Evolutionary conservation across 2,329 filamentous ascomycete species (phyloP).

Genomic region (Sphaerulina vaccinii): DNA sequence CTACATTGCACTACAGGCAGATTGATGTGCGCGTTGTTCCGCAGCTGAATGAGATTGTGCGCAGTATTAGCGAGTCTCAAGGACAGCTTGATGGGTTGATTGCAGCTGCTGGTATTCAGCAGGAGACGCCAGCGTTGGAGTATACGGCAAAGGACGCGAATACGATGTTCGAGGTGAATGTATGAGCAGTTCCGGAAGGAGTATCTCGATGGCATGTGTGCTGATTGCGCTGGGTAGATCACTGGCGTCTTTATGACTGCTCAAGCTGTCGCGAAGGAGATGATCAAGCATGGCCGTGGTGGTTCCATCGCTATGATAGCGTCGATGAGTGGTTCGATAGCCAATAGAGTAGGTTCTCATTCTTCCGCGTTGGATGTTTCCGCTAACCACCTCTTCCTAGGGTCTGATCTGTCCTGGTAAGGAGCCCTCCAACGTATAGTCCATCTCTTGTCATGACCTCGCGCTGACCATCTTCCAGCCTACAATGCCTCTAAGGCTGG

Average conservation of each 20-base stretch:
- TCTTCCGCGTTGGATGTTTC: neutral
- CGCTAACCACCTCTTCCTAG: constrained; percentile 40
- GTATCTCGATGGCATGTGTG: neutral
- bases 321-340: constrained; percentile 61
- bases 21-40: constrained; percentile 76
- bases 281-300: constrained; percentile 59
- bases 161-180: constrained; percentile 56
- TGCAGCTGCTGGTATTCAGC: constrained; percentile 72
- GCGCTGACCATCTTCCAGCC: constrained; percentile 44
- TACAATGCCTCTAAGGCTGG: constrained; percentile 77
- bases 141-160: constrained; percentile 65
- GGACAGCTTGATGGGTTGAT: constrained; percentile 78
- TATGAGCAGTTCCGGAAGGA: neutral
- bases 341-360: constrained; percentile 56
- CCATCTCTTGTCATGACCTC: neutral
- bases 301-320: constrained; percentile 64
- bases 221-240: constrained; percentile 34
- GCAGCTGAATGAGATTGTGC: constrained; percentile 65
- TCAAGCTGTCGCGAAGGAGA: constrained; percentile 63
- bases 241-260: constrained; percentile 64
- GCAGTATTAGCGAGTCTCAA: constrained; percentile 66
- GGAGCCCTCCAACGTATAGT: neutral
- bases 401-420: constrained; percentile 55
- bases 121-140: constrained; percentile 79
- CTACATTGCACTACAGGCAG: constrained; percentile 69